These are phyloP conservation scores for Hortiboletus rubellus DNA, from an alignment of 1,284 basidiomycete genomes.

Conservation along the genomic window DNA sequence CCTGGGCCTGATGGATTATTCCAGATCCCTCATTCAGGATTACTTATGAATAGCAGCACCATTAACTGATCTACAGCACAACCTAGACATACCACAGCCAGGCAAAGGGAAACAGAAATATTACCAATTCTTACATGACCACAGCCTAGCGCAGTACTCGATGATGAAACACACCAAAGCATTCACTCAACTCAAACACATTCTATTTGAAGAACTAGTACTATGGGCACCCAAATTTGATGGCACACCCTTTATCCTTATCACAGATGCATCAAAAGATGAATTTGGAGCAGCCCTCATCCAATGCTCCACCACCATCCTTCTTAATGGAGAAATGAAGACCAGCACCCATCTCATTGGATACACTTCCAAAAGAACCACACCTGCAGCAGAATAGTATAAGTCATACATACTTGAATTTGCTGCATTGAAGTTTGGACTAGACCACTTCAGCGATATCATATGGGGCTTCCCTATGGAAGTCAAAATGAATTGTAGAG, in stretches of 20 bases:
- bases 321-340: not conserved
- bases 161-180: not conserved
- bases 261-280: not conserved
- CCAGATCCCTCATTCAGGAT: conserved; percentile 6
- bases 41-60: conserved; percentile 1
- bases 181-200: conserved; percentile 1
- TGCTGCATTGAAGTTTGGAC: too few species aligned
- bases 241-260: conserved; percentile 11
- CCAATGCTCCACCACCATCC: not conserved
- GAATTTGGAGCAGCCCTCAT: not conserved
- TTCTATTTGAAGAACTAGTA: not conserved
- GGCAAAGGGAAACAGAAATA: not conserved
- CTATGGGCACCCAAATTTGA: conserved; percentile 3
- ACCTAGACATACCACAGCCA: not conserved
- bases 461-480: too few species aligned
- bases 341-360: not conserved
- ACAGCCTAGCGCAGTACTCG: not conserved
- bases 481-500: too few species aligned
- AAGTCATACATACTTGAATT: too few species aligned
- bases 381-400: not conserved
- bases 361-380: conserved; percentile 7
- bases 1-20: conserved; percentile 12
- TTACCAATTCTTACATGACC: not conserved
- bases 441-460: too few species aligned
- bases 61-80: not conserved